Evolutionary conservation across 441 rosid genomes (phyloP).

Genomic region (Eugenia klotzschiana): DNA sequence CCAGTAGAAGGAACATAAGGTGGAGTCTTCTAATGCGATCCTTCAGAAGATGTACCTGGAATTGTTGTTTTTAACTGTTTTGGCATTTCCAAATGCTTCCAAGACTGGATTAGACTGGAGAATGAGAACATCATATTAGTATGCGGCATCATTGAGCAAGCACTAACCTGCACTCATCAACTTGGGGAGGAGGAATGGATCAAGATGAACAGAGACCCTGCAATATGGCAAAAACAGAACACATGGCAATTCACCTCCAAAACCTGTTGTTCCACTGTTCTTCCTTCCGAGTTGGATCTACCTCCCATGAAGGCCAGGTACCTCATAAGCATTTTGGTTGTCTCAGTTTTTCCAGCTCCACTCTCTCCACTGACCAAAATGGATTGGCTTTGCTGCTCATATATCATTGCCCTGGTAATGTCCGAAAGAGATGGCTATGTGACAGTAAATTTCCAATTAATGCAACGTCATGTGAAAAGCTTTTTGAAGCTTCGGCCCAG

Average conservation of each 20-base stretch:
- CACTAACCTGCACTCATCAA: not conserved
- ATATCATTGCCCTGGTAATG: constrained; percentile 42
- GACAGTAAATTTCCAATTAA: not conserved
- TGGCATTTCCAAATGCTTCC: constrained; percentile 79
- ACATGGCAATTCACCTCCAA: constrained; percentile 34
- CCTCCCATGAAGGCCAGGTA: constrained; percentile 76
- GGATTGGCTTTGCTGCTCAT: constrained; percentile 46
- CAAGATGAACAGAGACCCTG: not conserved
- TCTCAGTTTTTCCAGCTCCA: constrained; percentile 73
- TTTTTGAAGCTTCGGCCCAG: not conserved
- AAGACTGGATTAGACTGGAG: constrained; percentile 61
- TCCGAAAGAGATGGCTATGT: not conserved
- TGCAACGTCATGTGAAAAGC: not conserved
- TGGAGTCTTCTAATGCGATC: not conserved
- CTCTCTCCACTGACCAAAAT: constrained; percentile 75
- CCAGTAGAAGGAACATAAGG: not conserved
- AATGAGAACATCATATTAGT: not conserved
- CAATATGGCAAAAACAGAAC: not conserved
- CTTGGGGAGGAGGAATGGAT: not conserved
- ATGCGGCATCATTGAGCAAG: not conserved
- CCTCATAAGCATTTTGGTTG: constrained; percentile 73
- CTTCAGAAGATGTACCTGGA: constrained; percentile 31
- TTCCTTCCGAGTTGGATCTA: constrained; percentile 41
- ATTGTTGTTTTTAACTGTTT: constrained; percentile 65
- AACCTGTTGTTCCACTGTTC: constrained; percentile 74